phyloP scores from a whole-genome alignment of 2,329 filamentous ascomycete species.

The Xylaria sp. region DNA sequence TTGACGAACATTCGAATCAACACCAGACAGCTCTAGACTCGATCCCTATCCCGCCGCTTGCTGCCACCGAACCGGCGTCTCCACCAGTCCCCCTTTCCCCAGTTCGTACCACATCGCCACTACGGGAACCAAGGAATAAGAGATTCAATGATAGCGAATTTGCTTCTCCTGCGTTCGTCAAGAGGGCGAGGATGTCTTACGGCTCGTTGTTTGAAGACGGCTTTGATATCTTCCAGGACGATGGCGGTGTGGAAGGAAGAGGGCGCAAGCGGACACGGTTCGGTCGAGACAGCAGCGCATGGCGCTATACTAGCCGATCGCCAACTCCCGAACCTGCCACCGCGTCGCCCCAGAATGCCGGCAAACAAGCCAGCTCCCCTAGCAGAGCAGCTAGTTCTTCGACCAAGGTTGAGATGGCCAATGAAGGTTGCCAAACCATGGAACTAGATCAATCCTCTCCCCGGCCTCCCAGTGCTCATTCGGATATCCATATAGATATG shows the following conservation, averaged over 20 bases:
- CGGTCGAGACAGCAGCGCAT: slow-evolving; percentile 68
- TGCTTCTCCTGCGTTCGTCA: slow-evolving; percentile 80
- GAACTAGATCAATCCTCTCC: slow-evolving; percentile 39
- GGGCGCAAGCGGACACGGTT: slow-evolving; percentile 74
- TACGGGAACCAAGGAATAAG: slow-evolving; percentile 45
- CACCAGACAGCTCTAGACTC: slow-evolving; percentile 5
- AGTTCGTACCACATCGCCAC: slow-evolving; percentile 28
- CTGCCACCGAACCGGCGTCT: background rate
- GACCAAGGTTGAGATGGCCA: slow-evolving; percentile 40
- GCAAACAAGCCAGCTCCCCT: slow-evolving; percentile 30
- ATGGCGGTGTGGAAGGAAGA: slow-evolving; percentile 63
- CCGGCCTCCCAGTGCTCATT: slow-evolving; percentile 16
- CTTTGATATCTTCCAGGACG: slow-evolving; percentile 73
- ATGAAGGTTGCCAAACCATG: slow-evolving; percentile 49
- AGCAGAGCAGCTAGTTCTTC: slow-evolving; percentile 29
- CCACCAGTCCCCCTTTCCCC: background rate
- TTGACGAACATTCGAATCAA: slow-evolving; percentile 53
- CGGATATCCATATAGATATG: background rate
- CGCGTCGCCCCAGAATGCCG: slow-evolving; percentile 2
- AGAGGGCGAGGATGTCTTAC: slow-evolving; percentile 71
- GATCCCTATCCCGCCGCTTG: background rate
- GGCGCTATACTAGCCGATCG: slow-evolving; percentile 76
- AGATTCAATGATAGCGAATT: slow-evolving; percentile 59
- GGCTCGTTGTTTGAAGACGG: slow-evolving; percentile 68
- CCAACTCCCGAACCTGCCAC: slow-evolving; percentile 65